phyloP scores from a whole-genome alignment of 164 flowering plant genomes.

The Annona squamosa region DNA sequence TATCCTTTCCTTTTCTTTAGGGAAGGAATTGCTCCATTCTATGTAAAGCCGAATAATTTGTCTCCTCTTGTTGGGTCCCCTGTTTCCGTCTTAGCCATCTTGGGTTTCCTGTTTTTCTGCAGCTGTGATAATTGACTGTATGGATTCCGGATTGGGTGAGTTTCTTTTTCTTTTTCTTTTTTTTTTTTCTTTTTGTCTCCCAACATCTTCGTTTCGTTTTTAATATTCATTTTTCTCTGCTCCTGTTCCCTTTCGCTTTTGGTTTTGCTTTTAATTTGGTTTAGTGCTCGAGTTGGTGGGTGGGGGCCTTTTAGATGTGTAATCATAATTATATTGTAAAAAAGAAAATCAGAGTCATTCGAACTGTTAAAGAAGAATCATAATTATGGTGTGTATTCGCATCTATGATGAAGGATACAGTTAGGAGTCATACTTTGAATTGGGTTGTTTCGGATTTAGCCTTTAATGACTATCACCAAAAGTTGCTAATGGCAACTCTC shows the following conservation, averaged over 20 bases:
- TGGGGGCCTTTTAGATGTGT: neutral
- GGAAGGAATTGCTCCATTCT: neutral
- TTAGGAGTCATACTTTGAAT: too few species aligned
- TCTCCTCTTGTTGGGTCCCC: neutral
- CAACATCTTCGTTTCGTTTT: neutral
- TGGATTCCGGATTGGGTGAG: constrained; percentile 35
- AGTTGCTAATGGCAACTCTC: too few species aligned
- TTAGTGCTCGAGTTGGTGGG: neutral
- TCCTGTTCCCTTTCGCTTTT: neutral
- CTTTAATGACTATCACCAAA: too few species aligned
- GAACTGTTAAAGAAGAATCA: neutral
- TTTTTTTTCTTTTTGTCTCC: neutral
- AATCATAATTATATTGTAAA: neutral
- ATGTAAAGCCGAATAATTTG: neutral
- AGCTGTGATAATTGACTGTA: constrained; percentile 6
- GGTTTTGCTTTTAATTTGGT: neutral
- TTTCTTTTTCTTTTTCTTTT: neutral
- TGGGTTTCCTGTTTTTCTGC: neutral
- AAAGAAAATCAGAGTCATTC: neutral
- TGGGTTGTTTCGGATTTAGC: too few species aligned
- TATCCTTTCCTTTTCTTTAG: neutral
- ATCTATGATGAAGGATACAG: too few species aligned
- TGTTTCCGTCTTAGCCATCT: neutral
- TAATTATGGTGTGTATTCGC: neutral
- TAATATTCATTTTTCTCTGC: neutral